Conservation (phyloP, 2,329 filamentous ascomycete species). For the Zarea fungicola region DNA sequence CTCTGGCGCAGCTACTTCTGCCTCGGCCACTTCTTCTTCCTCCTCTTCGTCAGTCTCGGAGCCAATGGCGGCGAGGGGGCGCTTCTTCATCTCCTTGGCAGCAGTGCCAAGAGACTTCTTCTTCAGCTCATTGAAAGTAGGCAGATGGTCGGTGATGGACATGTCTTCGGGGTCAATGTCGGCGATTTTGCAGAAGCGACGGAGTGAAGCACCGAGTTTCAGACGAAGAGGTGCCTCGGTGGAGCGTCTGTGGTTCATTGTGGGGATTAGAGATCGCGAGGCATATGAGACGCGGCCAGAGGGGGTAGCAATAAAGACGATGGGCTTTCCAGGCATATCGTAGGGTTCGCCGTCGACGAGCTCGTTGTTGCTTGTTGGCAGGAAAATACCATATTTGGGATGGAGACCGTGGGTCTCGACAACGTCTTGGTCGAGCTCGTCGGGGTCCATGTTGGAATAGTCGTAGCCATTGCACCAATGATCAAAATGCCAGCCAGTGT, state of each 20-base stretch:
- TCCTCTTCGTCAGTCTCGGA: conserved; percentile 23
- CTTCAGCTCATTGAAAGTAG: conserved; percentile 28
- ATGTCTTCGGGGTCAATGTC: conserved; percentile 30
- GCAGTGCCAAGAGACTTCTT: conserved; percentile 32
- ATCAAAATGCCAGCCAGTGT: conserved; percentile 49
- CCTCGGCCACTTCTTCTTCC: conserved; percentile 6
- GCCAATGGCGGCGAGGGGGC: conserved; percentile 23
- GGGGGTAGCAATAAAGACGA: conserved; percentile 44
- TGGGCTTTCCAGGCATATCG: conserved; percentile 41
- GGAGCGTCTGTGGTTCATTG: conserved; percentile 29
- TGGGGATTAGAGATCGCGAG: conserved; percentile 38
- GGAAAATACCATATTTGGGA: conserved; percentile 48
- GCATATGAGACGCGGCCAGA: conserved; percentile 44
- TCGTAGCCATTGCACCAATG: conserved; percentile 50
- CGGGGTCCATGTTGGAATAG: conserved; percentile 40
- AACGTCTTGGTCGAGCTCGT: conserved; percentile 46
- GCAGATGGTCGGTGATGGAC: conserved; percentile 27
- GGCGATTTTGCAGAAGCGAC: conserved; percentile 33
- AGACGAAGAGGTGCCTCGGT: conserved; percentile 29
- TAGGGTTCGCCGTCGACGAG: conserved; percentile 34
- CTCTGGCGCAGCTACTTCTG: conserved; percentile 16
- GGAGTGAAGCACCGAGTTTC: conserved; percentile 30
- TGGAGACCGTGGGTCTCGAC: conserved; percentile 48
- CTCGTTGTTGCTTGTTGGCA: conserved; percentile 43
- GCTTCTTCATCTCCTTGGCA: conserved; percentile 26